Percentiles rank a stretch among this genome's conserved stretches.
Evolutionary conservation across 495 filamentous ascomycete genomes (phyloP).

Genomic region (Mytilinidion resinicola): DNA sequence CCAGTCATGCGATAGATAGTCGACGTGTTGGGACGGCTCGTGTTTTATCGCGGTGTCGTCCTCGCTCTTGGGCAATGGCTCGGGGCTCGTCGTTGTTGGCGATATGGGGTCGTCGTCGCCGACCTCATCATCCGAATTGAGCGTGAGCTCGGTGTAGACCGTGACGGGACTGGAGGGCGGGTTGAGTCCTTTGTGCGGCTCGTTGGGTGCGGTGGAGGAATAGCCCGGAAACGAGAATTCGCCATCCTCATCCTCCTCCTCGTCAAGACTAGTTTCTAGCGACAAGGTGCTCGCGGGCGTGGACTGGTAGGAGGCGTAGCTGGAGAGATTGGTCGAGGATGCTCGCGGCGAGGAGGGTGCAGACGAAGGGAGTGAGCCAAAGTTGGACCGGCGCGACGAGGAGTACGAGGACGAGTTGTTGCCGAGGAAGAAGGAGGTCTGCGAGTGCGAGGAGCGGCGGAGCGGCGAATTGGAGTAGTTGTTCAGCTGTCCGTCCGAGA

Average conservation of each 20-base stretch:
- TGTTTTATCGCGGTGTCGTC: conserved; percentile 75
- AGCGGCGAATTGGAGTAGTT: conserved; percentile 13
- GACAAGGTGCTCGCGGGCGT: conserved; percentile 61
- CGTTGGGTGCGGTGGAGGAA: conserved; percentile 39
- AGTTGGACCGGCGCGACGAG: conserved; percentile 13
- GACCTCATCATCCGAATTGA: conserved; percentile 11
- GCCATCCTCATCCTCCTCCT: conserved; percentile 45
- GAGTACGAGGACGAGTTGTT: neutral
- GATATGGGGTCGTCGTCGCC: conserved; percentile 2
- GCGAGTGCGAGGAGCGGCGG: conserved; percentile 17
- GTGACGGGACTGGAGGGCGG: conserved; percentile 26
- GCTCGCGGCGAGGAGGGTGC: conserved; percentile 4
- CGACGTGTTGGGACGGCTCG: conserved; percentile 85
- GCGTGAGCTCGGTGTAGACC: neutral
- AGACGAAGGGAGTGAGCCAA: conserved; percentile 10
- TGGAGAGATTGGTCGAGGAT: conserved; percentile 7
- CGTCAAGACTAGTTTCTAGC: conserved; percentile 47
- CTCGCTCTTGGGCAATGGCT: conserved; percentile 47
- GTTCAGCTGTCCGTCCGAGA: conserved; percentile 4
- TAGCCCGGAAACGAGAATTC: conserved; percentile 54
- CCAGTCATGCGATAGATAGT: conserved; percentile 95
- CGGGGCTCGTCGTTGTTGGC: conserved; percentile 9
- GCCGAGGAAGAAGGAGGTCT: conserved; percentile 25
- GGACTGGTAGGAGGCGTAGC: conserved; percentile 42
- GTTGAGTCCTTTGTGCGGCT: conserved; percentile 12